Conservation (phyloP, 805 yeast species). For the Lachancea fermentati region DNA sequence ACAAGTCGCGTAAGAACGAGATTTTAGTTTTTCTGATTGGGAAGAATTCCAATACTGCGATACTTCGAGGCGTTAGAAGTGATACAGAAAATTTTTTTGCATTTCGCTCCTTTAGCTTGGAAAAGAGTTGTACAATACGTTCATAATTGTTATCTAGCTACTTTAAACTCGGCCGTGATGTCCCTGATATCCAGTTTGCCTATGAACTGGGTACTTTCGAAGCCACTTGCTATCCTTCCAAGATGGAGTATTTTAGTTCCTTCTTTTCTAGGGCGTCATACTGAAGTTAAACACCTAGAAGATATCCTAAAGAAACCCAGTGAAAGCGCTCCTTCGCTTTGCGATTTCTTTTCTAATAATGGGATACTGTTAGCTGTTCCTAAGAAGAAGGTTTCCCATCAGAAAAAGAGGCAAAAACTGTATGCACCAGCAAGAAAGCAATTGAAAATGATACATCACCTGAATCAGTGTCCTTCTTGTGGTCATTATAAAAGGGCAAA, state of each 20-base stretch:
- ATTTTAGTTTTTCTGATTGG: neutral
- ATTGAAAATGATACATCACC: conserved; percentile 62
- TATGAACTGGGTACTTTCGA: neutral
- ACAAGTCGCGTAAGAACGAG: neutral
- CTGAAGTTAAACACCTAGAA: neutral
- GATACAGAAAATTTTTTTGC: neutral
- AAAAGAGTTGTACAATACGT: neutral
- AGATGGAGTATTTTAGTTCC: neutral
- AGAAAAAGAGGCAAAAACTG: conserved; percentile 76
- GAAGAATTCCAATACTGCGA: no score
- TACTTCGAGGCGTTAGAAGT: neutral
- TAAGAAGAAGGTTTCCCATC: conserved; percentile 85
- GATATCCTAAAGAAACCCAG: neutral
- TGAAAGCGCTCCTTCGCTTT: neutral
- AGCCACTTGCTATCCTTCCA: neutral
- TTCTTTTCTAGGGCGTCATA: neutral
- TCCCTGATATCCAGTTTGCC: neutral
- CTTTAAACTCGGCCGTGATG: no score
- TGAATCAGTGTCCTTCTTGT: conserved; percentile 92
- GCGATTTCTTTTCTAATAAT: conserved; percentile 45
- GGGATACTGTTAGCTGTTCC: conserved; percentile 89
- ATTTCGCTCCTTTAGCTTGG: neutral
- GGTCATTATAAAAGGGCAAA: conserved; percentile 89
- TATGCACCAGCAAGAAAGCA: conserved; percentile 82
- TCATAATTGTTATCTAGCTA: no score